Conservation (phyloP, 139 green algal genomes). For the Chlorella sp. region DNA sequence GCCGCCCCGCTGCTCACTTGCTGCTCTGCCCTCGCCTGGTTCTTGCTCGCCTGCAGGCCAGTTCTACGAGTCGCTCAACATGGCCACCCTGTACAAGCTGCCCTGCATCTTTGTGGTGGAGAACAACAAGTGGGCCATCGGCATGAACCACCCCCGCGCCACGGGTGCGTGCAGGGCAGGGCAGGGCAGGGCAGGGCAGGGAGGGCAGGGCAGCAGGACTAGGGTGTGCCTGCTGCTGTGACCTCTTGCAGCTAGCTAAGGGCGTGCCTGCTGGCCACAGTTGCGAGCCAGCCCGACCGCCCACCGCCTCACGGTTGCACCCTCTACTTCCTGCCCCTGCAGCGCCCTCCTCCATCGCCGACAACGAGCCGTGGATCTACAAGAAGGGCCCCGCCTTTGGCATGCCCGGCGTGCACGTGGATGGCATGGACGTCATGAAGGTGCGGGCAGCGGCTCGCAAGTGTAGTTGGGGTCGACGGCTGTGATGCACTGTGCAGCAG, state of each 20-base stretch:
- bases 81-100: slow-evolving; percentile 98
- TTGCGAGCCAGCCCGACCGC: too few species aligned
- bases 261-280: too few species aligned
- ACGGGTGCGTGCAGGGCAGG: not conserved
- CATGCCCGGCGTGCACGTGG: slow-evolving; percentile 96
- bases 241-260: too few species aligned
- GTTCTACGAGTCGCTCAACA: slow-evolving; percentile 99
- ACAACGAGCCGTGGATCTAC: slow-evolving; percentile 94
- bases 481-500: too few species aligned
- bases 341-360: slow-evolving; percentile 50
- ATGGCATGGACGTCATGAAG: slow-evolving; percentile 99
- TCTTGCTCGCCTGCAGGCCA: slow-evolving; percentile 61
- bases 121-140: slow-evolving; percentile 99
- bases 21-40: not conserved
- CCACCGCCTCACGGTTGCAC: too few species aligned
- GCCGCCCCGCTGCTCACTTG: too few species aligned
- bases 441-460: too few species aligned
- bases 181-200: too few species aligned
- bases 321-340: too few species aligned
- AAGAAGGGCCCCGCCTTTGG: slow-evolving; percentile 98
- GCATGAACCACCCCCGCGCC: slow-evolving; percentile 80
- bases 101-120: slow-evolving; percentile 99
- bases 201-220: too few species aligned
- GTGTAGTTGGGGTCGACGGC: too few species aligned
- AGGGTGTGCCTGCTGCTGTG: too few species aligned